These are phyloP conservation scores for Ophiognomonia clavigignenti-juglandacearum DNA, from an alignment of 2,329 filamentous ascomycete genomes.

Conservation along the genomic window DNA sequence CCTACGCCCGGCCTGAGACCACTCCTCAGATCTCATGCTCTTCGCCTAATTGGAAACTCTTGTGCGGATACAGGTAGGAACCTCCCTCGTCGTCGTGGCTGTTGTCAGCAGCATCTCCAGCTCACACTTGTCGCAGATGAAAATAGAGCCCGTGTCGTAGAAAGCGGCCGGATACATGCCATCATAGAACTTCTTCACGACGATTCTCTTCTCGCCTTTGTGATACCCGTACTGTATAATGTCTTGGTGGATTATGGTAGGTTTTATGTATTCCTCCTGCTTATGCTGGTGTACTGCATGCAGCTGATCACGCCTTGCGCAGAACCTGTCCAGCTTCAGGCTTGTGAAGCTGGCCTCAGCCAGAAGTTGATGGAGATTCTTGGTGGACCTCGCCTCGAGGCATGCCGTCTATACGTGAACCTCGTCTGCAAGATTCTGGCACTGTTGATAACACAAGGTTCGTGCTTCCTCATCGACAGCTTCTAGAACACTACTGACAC, in stretches of 20 bases:
- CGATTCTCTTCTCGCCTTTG: slow-evolving; percentile 44
- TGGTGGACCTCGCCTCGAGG: slow-evolving; percentile 36
- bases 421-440: slow-evolving; percentile 54
- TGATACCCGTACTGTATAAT: slow-evolving; percentile 58
- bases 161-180: slow-evolving; percentile 39
- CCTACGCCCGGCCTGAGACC: slow-evolving; percentile 32
- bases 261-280: slow-evolving; percentile 9
- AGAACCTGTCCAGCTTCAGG: slow-evolving; percentile 55
- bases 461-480: too few species aligned
- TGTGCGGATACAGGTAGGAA: slow-evolving; percentile 53
- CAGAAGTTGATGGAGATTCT: slow-evolving; percentile 45
- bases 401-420: slow-evolving; percentile 39
- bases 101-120: background rate
- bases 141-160: slow-evolving; percentile 52
- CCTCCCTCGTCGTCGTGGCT: background rate
- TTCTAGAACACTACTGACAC: slow-evolving; percentile 15
- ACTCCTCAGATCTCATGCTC: slow-evolving; percentile 45
- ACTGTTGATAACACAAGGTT: slow-evolving; percentile 48
- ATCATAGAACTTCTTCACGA: slow-evolving; percentile 45
- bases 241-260: slow-evolving; percentile 59
- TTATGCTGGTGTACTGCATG: too few species aligned
- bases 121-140: slow-evolving; percentile 37
- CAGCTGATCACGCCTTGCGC: too few species aligned
- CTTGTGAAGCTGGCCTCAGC: slow-evolving; percentile 47
- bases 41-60: slow-evolving; percentile 57